phyloP scores from a whole-genome alignment of 148 eudicot genomes.

The Hydrangea macrophylla region DNA sequence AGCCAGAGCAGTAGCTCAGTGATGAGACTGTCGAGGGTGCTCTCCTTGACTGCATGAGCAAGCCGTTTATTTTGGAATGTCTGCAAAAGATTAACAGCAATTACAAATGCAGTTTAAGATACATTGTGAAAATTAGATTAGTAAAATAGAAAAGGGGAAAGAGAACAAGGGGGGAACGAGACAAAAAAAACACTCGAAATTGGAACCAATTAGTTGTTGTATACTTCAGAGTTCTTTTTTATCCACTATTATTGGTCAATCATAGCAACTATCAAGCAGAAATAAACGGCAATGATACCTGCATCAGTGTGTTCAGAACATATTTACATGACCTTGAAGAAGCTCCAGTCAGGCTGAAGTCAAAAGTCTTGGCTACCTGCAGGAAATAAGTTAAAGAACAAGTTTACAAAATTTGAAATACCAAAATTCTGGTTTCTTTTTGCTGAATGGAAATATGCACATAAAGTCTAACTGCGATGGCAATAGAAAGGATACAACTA shows the following conservation, averaged over 20 bases:
- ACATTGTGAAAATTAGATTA: too few species aligned
- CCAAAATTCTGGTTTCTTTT: too few species aligned
- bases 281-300: constrained; percentile 37
- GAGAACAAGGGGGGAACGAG: neutral
- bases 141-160: neutral
- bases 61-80: constrained; percentile 81
- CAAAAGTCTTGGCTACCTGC: constrained; percentile 93
- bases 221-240: neutral
- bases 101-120: neutral
- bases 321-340: constrained; percentile 99
- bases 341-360: constrained; percentile 84
- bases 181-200: neutral
- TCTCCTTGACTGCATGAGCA: constrained; percentile 85
- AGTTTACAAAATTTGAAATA: neutral
- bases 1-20: constrained; percentile 99
- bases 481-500: constrained; percentile 1
- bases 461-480: neutral
- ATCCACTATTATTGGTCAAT: neutral
- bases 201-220: neutral
- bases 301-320: constrained; percentile 95
- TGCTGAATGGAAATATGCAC: too few species aligned
- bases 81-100: constrained; percentile 41
- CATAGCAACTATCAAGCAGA: constrained; percentile 2
- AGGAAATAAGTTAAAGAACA: neutral
- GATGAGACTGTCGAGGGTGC: constrained; percentile 74